phyloP scores from a whole-genome alignment of 169 alveolate genomes.

The Prorocentrum cordatum region DNA sequence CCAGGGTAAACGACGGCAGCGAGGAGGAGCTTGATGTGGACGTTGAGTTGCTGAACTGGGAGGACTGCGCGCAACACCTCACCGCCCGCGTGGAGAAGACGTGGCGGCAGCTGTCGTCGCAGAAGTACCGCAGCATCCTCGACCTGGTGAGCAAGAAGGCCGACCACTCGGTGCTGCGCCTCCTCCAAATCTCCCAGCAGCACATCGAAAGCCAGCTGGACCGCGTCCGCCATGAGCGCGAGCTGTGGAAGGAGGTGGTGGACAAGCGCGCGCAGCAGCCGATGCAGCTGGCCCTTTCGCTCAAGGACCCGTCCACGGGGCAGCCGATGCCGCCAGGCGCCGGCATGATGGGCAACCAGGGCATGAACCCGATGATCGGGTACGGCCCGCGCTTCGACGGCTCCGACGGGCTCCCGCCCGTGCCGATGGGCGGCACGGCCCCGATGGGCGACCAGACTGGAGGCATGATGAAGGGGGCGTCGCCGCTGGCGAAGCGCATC shows the following conservation, averaged over 20 bases:
- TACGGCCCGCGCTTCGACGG: no score
- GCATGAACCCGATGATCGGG: no score
- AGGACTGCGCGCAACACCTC: constrained; percentile 65
- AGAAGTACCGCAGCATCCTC: no score
- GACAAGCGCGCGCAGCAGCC: constrained; percentile 68
- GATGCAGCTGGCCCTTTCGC: constrained; percentile 46
- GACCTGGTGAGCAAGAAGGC: no score
- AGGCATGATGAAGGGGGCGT: no score
- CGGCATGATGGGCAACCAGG: no score
- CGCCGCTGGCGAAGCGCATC: no score
- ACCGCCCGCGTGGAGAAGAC: constrained; percentile 44
- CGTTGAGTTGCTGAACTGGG: constrained; percentile 55
- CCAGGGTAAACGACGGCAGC: constrained; percentile 47
- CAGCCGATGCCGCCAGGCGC: no score
- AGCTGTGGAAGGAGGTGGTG: constrained; percentile 67
- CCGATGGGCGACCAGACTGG: no score
- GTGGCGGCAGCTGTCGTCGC: constrained; percentile 43
- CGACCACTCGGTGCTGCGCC: constrained; percentile 67
- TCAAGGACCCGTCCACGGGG: constrained; percentile 1
- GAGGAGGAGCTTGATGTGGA: constrained; percentile 69
- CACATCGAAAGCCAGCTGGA: constrained; percentile 58
- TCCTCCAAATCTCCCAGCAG: constrained; percentile 65
- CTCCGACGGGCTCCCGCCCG: no score
- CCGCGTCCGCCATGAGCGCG: constrained; percentile 65
- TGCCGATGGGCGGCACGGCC: no score